phyloP scores from a whole-genome alignment of 805 yeast species.

The Cephaloascus albidus region DNA sequence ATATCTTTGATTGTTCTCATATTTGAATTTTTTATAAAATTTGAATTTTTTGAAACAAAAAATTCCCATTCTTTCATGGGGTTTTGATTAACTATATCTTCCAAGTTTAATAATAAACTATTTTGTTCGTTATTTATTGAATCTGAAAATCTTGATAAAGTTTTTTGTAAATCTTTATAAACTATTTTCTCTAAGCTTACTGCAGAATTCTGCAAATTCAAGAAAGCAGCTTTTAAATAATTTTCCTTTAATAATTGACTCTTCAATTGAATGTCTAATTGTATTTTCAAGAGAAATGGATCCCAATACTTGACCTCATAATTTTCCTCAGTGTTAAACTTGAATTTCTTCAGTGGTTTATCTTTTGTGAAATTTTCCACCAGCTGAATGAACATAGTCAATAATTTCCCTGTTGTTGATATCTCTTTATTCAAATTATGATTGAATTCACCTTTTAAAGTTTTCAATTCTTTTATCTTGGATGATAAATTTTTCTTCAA shows the following conservation, averaged over 20 bases:
- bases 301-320: slow-evolving; percentile 25
- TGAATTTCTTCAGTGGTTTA: slow-evolving; percentile 9
- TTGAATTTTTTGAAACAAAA: slow-evolving; percentile 38
- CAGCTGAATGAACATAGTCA: slow-evolving; percentile 22
- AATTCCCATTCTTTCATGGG: slow-evolving; percentile 53
- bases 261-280: slow-evolving; percentile 56
- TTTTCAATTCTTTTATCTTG: slow-evolving; percentile 44
- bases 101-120: slow-evolving; percentile 11
- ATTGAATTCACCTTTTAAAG: slow-evolving; percentile 53
- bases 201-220: slow-evolving; percentile 57
- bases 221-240: slow-evolving; percentile 55
- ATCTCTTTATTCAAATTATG: slow-evolving; percentile 51
- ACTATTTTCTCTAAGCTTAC: slow-evolving; percentile 56
- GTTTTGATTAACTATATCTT: not conserved
- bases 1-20: slow-evolving; percentile 41
- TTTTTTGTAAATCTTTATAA: slow-evolving; percentile 50
- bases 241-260: slow-evolving; percentile 56
- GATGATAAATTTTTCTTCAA: slow-evolving; percentile 42
- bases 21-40: slow-evolving; percentile 27
- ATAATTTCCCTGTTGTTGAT: slow-evolving; percentile 49
- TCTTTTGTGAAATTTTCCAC: slow-evolving; percentile 12
- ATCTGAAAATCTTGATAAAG: slow-evolving; percentile 40
- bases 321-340: slow-evolving; percentile 10
- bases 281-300: slow-evolving; percentile 54
- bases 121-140: slow-evolving; percentile 43